Base-by-base conservation (phyloP, 2,329 filamentous ascomycete genomes). In the Aspergillus fijiensis region DNA sequence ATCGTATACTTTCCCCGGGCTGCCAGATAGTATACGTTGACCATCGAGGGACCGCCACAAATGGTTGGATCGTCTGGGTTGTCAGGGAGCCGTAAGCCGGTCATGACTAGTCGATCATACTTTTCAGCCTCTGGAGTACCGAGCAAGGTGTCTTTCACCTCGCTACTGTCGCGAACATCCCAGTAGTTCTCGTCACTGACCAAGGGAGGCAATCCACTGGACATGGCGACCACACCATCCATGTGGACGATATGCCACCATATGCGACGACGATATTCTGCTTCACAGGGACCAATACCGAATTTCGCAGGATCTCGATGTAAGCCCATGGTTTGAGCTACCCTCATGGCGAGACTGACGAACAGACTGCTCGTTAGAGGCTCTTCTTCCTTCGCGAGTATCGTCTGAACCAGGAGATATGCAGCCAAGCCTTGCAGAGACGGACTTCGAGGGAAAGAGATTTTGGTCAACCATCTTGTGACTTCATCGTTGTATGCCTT, bases 161-260 rank as follows among this genome's bases (percentile, higher is more conserved):
- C 79, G 50, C 76, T 81, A 4, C 77, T 75, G 57, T 78, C 74
- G 9, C 76, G 71, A 1, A 81, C 80, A 64, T 83, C 79, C 74
- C 78, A 81, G 45, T 79, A 81, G 52, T 76, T 76, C 56, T 82
- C 79, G 42, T 80, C 79, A 39, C 75, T 75, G 14, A 82, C 76
- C 25, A 81, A 67, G 9, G 80, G 79, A 6, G 79, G 79, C 12
- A 82, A 69, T 2, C 80, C 80, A 52, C 79, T 80, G 4, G 80
- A 79, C 71, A 81, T 80, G 2, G 80, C 77, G n/a, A 82, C 76
- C 11, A 80, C 74, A n/a, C 78, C 71, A 62, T 81, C 78, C 70
- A 80, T 79, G 49, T 81, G 77, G 27, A 81, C 76, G 39, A 81
- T 79, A 61, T 81, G 79, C 78, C 79, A 81, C 79, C 79, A 81